Base-by-base conservation (phyloP, 805 yeast genomes). In the Cyberlindnera euphorbiae region DNA sequence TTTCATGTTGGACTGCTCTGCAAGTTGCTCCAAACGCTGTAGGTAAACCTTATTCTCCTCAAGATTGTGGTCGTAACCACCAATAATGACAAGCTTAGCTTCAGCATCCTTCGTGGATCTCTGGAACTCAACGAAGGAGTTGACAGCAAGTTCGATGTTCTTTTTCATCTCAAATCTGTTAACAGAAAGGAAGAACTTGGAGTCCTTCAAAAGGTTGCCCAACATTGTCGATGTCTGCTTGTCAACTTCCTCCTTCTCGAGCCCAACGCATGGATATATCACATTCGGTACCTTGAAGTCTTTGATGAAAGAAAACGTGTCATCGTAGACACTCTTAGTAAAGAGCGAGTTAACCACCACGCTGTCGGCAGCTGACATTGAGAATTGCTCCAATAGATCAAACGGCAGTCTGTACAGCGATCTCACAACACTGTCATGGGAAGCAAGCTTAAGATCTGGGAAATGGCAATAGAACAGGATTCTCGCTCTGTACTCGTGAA, bases 391-490 rank as follows among this genome's bases (percentile, higher is more conserved):
- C 16, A 83, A 61, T n/a, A 63, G 47, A 58, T 93, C 96, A 59
- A 93, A 90, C 2, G 96, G 93, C 4, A 71, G 35, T 44, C 99
- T 67, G 60, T 93, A 93, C 0, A 83, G 33, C 41, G 61, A 64
- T 50, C 87, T 80, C 8, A 82, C 18, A 1, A 69, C 18, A 2
- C 79, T 64, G 3, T 70, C 64, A 35, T 80, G 79, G 14, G 65
- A 63, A 0, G 96, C 81, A 28, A 90, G 63, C 32, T 82, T 66
- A 53, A 82, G 82, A 59, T 93, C 99, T 0, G 99, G 98, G 59
- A 90, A 90, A 64, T 93, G 99, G 53, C 98, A 89, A 59, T 93
- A 93, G 55, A 90, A 93, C 34, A 93, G 61, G 4, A 84, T 70
- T 33, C 75, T 74, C 2, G 82, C 57, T 7, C 58, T 37, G 36